Conservation (phyloP, 257 asterid species). For the Fraxinus cuspidata region DNA sequence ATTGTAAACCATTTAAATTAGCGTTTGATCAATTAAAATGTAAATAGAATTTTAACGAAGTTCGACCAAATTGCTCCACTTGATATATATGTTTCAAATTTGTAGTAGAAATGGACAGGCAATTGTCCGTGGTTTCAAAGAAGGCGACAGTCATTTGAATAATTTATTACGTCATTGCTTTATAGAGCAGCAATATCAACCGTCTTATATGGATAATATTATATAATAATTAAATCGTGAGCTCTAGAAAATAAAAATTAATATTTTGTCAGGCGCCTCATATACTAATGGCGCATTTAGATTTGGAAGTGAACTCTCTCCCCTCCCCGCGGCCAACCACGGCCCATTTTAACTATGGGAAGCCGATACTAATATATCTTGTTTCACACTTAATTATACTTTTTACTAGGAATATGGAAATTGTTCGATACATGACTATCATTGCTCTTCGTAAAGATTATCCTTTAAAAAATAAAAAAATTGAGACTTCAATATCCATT, state of each 20-base stretch:
- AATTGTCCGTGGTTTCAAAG: background rate
- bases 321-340: background rate
- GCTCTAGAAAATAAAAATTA: background rate
- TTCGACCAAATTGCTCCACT: background rate
- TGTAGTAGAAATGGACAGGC: background rate
- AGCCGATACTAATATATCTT: too few species aligned
- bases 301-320: background rate
- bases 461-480: too few species aligned
- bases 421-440: too few species aligned
- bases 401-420: too few species aligned
- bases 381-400: too few species aligned
- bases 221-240: too few species aligned
- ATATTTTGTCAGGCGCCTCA: slow-evolving; percentile 6
- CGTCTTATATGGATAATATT: too few species aligned
- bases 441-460: too few species aligned
- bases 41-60: background rate
- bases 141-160: slow-evolving; percentile 8
- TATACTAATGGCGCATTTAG: background rate
- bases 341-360: background rate
- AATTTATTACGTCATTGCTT: background rate
- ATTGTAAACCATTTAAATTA: too few species aligned
- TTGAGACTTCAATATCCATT: too few species aligned
- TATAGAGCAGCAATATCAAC: background rate
- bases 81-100: background rate
- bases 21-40: too few species aligned